Base-by-base conservation (phyloP, 2,329 filamentous ascomycete genomes). In the Hypoxylon sp. region DNA sequence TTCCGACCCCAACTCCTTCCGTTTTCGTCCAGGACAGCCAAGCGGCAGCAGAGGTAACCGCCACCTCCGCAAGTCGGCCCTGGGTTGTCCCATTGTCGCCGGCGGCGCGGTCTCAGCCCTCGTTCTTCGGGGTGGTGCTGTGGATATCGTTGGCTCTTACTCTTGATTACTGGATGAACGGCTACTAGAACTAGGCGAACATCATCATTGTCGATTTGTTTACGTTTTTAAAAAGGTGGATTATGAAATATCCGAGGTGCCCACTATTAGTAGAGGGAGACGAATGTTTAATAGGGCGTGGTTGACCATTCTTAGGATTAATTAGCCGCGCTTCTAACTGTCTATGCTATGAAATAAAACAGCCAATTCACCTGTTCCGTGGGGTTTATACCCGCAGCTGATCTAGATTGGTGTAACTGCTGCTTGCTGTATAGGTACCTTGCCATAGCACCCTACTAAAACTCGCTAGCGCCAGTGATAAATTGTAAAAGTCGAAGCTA, bases 81-180 rank as follows among this genome's bases (percentile, higher is more conserved):
- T 73, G 70, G 72, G 48, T 73, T 7, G 63, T 73, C 46, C 70
- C 69, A 2, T 59, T 63, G 32, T 70, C 72, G 2, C 32, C 43
- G 22, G 64, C 62, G 4, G 49, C 63, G 28, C 65, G 59, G 7
- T 52, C 61, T 30, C 19, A 26, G 26, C 52, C 68, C 0, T 74
- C 71, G 6, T 74, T 71, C 44, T 62, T 68, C 20, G 72, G 72
- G 8, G 53, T 74, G 3, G 71, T 74, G 41, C 44, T 74, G 41
- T 73, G 71, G 70, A 43, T 74, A 17, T 43, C 57, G 11, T 43
- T 67, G 7, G 64, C 70, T 56, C 56, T 74, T 32, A 28, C 70
- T 34, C 68, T 72, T 50, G 72, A 74, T 62, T 71, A 70, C 59
- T 70, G 68, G 71, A 61, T 68, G 63, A 71, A 72, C 53, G 69